Percentiles rank a stretch among this genome's conserved stretches.
Conservation (phyloP, 768 basidiomycete species). For the Exidia glandulosa region DNA sequence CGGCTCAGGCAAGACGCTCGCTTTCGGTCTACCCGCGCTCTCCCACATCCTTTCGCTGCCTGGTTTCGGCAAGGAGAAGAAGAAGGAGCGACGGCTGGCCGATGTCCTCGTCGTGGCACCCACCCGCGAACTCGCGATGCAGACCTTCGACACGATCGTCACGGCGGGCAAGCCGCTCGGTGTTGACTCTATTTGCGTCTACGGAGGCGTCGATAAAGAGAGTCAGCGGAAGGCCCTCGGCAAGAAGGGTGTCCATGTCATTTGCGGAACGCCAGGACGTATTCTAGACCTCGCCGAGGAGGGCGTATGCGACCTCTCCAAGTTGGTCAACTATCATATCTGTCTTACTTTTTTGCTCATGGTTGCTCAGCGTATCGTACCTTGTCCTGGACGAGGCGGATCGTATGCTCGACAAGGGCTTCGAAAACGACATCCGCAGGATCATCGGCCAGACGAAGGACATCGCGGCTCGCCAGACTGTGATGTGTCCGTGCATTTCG, state of each 20-base stretch:
- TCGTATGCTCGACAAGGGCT: conserved; percentile 95
- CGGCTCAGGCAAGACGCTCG: conserved; percentile 94
- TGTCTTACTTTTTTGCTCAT: conserved; percentile 1
- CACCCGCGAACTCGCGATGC: conserved; percentile 91
- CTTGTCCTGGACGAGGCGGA: conserved; percentile 96
- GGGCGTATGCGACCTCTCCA: conserved; percentile 69
- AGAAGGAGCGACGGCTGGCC: conserved; percentile 3
- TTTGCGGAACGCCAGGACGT: conserved; percentile 93
- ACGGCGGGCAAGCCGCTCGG: conserved; percentile 63
- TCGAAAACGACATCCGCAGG: conserved; percentile 91
- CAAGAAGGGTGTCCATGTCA: conserved; percentile 47
- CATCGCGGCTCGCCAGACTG: conserved; percentile 66
- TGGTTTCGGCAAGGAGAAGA: conserved; percentile 6
- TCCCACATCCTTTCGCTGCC: conserved; percentile 42
- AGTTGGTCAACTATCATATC: conserved; percentile 17
- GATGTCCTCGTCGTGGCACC: conserved; percentile 76
- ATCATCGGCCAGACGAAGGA: conserved; percentile 73
- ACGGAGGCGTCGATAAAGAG: conserved; percentile 89
- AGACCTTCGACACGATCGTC: conserved; percentile 79
- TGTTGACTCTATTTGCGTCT: conserved; percentile 77
- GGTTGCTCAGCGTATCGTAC: conserved; percentile 58
- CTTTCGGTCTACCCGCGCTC: conserved; percentile 89
- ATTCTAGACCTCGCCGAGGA: conserved; percentile 87
- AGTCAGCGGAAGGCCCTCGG: conserved; percentile 63
- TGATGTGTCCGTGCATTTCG: conserved; percentile 67